Percentiles rank a stretch among this genome's conserved stretches.
Conservation (phyloP, 2,329 filamentous ascomycete genomes). For the Cladorrhinum sp. region DNA sequence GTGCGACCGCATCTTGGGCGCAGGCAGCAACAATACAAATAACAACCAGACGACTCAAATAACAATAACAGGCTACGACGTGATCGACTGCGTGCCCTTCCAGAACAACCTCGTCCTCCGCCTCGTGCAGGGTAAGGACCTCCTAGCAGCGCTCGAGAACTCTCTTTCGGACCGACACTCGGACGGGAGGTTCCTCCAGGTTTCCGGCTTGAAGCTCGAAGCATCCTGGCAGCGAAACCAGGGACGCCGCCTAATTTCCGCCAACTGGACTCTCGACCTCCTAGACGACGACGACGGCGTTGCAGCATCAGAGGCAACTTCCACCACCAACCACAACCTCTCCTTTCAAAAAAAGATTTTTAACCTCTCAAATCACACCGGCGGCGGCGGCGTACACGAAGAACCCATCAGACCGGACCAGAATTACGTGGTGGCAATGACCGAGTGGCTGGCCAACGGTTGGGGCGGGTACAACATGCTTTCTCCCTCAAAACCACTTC, state of each 20-base stretch:
- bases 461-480: conserved; percentile 5
- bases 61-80: not conserved
- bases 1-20: not conserved
- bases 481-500: not conserved
- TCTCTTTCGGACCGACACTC: not conserved
- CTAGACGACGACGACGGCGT: no score
- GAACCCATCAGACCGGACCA: not conserved
- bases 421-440: conserved; percentile 3
- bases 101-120: not conserved
- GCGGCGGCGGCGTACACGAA: not conserved
- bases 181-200: not conserved
- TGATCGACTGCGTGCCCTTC: conserved; percentile 4
- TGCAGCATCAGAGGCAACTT: no score
- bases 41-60: no score
- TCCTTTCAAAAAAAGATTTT: no score
- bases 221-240: not conserved
- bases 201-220: not conserved
- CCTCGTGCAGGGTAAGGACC: not conserved
- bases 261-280: not conserved
- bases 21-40: not conserved
- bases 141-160: not conserved
- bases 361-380: no score
- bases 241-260: not conserved
- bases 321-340: no score
- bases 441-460: conserved; percentile 4